Percentiles rank a stretch among this genome's conserved stretches.
Conservation (phyloP, 345 rosid genomes). For the Gossypium thurberi region DNA sequence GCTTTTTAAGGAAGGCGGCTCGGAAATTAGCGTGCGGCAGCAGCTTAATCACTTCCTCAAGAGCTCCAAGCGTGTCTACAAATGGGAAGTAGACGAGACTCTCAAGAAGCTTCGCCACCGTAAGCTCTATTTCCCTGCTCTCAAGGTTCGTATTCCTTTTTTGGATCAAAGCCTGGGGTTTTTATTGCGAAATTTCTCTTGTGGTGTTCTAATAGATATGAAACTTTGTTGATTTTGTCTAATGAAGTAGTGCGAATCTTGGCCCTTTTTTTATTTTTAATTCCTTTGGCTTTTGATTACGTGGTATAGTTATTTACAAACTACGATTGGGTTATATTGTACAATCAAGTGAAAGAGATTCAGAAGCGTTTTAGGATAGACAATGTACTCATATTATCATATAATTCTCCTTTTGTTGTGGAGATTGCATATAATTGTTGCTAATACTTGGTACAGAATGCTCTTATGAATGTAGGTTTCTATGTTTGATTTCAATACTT, state of each 20-base stretch:
- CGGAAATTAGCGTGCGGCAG: conserved; percentile 56
- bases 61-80: conserved; percentile 76
- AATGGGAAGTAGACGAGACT: conserved; percentile 95
- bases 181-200: not conserved
- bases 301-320: not conserved
- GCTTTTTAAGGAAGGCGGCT: conserved; percentile 73
- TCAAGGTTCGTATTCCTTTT: conserved; percentile 49
- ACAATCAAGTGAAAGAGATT: not conserved
- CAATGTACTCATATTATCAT: not conserved
- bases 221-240: not conserved
- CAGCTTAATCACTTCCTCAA: conserved; percentile 74
- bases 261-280: not conserved
- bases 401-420: not conserved
- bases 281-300: not conserved
- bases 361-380: not conserved
- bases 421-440: not conserved
- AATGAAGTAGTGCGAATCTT: not conserved
- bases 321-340: not conserved
- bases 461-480: not conserved
- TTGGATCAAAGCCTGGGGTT: not conserved
- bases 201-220: not conserved
- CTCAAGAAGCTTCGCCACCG: conserved; percentile 76
- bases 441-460: not conserved
- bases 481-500: conserved; percentile 1
- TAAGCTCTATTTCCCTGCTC: conserved; percentile 67